A percentile compares a stretch with the other conserved stretches of the same genome.
Evolutionary conservation across 1,284 basidiomycete species (phyloP).

Genomic region (Veloporphyrellus conicus): DNA sequence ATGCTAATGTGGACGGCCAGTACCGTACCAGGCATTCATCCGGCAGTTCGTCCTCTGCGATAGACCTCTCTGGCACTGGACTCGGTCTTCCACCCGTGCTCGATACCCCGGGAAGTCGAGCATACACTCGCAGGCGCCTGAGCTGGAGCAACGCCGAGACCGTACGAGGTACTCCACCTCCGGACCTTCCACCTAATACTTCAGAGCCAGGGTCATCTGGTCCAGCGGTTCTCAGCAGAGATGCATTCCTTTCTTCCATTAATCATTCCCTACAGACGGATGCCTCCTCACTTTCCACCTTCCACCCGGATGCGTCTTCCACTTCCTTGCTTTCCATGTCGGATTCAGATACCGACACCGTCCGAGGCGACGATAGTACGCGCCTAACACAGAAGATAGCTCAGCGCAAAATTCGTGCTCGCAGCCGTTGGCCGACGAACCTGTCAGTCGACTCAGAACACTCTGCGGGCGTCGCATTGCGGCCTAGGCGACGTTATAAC

Average conservation of each 20-base stretch:
- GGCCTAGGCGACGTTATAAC: constrained; percentile 40
- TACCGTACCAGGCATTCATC: constrained; percentile 10
- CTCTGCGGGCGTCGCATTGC: constrained; percentile 36
- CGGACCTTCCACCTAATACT: constrained; percentile 27
- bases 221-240: constrained; percentile 35
- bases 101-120: no score
- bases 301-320: constrained; percentile 47
- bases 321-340: constrained; percentile 46
- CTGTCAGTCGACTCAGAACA: constrained; percentile 40
- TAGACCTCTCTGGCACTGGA: constrained; percentile 50
- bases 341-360: constrained; percentile 41
- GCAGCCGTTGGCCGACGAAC: constrained; percentile 25
- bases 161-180: constrained; percentile 44
- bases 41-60: constrained; percentile 47
- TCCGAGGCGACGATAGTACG: constrained; percentile 53
- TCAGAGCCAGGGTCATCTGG: constrained; percentile 19
- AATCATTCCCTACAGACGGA: constrained; percentile 22
- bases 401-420: constrained; percentile 22
- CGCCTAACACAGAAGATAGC: constrained; percentile 48
- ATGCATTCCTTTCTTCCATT: constrained; percentile 44
- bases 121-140: constrained; percentile 46
- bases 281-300: constrained; percentile 33
- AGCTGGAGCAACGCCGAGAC: constrained; percentile 53
- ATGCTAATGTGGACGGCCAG: constrained; percentile 7
- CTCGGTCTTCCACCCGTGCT: no score